Base-by-base conservation (phyloP, 140 eudicot genomes). In the Oenanthe javanica region DNA sequence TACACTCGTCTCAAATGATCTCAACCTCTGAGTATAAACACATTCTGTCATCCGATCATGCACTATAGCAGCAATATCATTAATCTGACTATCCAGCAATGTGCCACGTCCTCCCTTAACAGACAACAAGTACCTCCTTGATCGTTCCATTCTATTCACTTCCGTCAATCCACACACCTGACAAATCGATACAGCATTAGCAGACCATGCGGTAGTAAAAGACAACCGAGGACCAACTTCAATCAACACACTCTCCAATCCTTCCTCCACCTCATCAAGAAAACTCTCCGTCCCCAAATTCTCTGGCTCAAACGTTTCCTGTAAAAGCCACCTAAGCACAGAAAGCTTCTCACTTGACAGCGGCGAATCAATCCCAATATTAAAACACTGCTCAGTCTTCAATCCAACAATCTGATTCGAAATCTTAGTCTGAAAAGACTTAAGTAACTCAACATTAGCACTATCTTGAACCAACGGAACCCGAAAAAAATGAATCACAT, bases 41-140 rank as follows among this genome's bases (percentile, higher is more conserved):
- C 95, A 94, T 79, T 94, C 97, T 0, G 99, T 94, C 99, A 94
- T 94, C 19, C 97, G 78, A 82, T 94, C 99, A 70, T 90, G 95
- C 81, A 94, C 97, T 87, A 92, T 87, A 9, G 97, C 90, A 80
- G 96, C 89, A 87, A 94, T 90, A 31, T 92, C 97, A 27, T 79
- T 75, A 31, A 94, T 84, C 73, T 94, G 99, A 80, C 84, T 85
- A 0, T 87, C 99, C 19, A 50, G 77, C 82, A 94, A 85, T 4
- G 81, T 48, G 18, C 40, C 86, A 42, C 84, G 83, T 15, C 83
- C 92, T 15, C 84, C 70, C 84, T 85, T 85, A 25, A 88, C 78
- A 52, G 54, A 89, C 66, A 94, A 75, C 88, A 88, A 78, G 80
- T 94, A 94, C 75, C 97, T 80, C 88, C 97, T 92, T 1, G 99